Base-by-base conservation (phyloP, 176 grass and related monocot genomes). In the Thinopyrum elongatum region DNA sequence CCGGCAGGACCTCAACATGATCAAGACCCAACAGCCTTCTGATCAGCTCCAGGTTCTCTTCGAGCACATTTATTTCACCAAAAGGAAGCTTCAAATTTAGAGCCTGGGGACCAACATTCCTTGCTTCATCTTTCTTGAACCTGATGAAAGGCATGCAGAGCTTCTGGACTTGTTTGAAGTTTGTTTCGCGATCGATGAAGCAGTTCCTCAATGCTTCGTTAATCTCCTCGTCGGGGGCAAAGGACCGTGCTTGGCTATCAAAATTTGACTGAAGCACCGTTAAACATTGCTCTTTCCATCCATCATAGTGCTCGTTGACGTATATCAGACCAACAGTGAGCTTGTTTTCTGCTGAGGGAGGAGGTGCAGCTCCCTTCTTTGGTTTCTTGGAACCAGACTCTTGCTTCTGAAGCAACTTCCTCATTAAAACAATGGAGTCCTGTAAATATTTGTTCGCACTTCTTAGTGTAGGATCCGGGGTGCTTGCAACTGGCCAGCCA, bases 371-470 rank as follows among this genome's bases (percentile, higher is more conserved):
- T 72, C 91, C 91, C 69, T 93, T 97, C 78, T 93, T 97, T 71
- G 85, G 57, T 71, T 97, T 97, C 65, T 97, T 97, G 21, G 89
- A 78, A 72, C 89, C 89, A 15, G 85, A 88, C 86, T 91, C 79
- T 86, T 93, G 94, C 66, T 97, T 97, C 69, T 92, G 94, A 62
- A 92, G 85, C 41, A 93, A 65, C 79, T 92, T 97, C 28, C 94
- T 90, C 87, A 93, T 88, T 31, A 90, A 51, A 49, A 92, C 85
- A 73, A 97, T 93, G 3, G 91, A 88, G 70, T 97, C 91, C 57
- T 93, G 91, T 33, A 97, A 58, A 71, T 97, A 97, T 63, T 93
- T 97, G 83, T 97, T 97, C 5, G 91, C 91, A n/a, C 76, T 88
- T 35, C 92, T 79, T 41, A 92, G 70, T 75, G 87, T 93, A 66